A percentile compares a stretch with the other conserved stretches of the same genome.
These are phyloP conservation scores for Cladochytrium replicatum DNA, from an alignment of 192 early-diverging fungal species.

Conservation along the genomic window DNA sequence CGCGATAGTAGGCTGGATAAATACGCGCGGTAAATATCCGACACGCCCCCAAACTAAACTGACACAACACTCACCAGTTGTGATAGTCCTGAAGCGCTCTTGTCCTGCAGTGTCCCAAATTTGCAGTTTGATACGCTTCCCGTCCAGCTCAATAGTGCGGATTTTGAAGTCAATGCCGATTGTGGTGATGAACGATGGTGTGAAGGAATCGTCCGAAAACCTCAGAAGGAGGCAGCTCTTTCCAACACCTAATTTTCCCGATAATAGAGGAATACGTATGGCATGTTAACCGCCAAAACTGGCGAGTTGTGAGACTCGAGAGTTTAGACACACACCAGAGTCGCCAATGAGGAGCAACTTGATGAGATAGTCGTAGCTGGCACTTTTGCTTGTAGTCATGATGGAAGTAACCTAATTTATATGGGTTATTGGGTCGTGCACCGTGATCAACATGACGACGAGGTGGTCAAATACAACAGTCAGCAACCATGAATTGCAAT, in stretches of 20 bases:
- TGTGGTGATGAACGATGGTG: constrained; percentile 98
- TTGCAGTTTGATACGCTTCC: constrained; percentile 98
- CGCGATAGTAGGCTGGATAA: constrained; percentile 69
- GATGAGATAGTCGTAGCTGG: constrained; percentile 98
- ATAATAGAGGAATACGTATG: constrained; percentile 1
- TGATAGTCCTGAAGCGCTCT: constrained; percentile 98
- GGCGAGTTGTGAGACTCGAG: too few relatives aligned
- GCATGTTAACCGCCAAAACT: constrained; percentile 4
- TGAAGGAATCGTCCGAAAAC: constrained; percentile 98
- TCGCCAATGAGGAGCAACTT: constrained; percentile 97
- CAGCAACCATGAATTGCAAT: too few relatives aligned
- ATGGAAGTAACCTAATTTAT: too few relatives aligned
- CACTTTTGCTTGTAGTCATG: constrained; percentile 77
- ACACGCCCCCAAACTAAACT: too few relatives aligned
- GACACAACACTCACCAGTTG: constrained; percentile 87
- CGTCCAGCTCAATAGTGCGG: constrained; percentile 95
- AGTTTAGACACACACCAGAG: constrained; percentile 89
- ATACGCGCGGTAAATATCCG: too few relatives aligned
- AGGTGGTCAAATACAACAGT: too few relatives aligned
- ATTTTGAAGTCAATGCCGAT: constrained; percentile 99
- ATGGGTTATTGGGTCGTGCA: too few relatives aligned
- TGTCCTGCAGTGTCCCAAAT: constrained; percentile 99
- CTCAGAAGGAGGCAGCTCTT: constrained; percentile 94
- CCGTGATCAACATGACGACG: too few relatives aligned
- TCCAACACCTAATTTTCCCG: constrained; percentile 96